Base-by-base conservation (phyloP, 129 eudicot species). In the Saussurea involucrata region DNA sequence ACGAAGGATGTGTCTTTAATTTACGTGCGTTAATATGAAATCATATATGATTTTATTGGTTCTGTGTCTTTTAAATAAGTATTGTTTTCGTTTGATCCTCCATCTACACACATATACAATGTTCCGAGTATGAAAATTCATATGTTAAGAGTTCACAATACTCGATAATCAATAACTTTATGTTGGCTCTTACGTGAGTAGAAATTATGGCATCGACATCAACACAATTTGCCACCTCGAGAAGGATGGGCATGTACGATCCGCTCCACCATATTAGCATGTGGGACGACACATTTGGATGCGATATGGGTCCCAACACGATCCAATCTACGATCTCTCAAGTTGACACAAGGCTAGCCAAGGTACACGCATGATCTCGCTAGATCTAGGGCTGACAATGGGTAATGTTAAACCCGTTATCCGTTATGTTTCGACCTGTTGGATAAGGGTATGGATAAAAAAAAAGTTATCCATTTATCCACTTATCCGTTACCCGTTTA, bases 171-270 rank as follows among this genome's bases (percentile, higher is more conserved):
- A n/a, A 29, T 24, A 15, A 36, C 4, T 22, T 8, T 63, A n/a
- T n/a, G n/a, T 17, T 10, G 17, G 13, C 61, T 29, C 11, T 28
- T 66, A 13, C 21, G 36, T 18, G 33, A 34, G 33, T 28, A 44
- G 33, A 74, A 58, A 81, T 21, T 18, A 90, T 95, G 98, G 87
- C 94, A 77, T 78, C 93, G 11, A 83, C 96, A 25, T 71, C 97
- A 58, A 81, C 92, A 36, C 94, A 95, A 57, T 90, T 87, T 72
- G 89, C 89, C 4, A 83, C 87, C 3, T 80, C 96, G 8, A 82
- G 92, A 83, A 85, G 88, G 84, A 89, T 91, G 96, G 96, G 90
- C 10, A 55, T 95, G 72, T 89, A 83, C 33, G 97, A 95, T 76
- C 90, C 96, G 1, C 85, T 88, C 28, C 91, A 85, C 80, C 94